Evolutionary conservation across 805 yeast genomes (phyloP).

Genomic region (Hanseniaspora opuntiae): DNA sequence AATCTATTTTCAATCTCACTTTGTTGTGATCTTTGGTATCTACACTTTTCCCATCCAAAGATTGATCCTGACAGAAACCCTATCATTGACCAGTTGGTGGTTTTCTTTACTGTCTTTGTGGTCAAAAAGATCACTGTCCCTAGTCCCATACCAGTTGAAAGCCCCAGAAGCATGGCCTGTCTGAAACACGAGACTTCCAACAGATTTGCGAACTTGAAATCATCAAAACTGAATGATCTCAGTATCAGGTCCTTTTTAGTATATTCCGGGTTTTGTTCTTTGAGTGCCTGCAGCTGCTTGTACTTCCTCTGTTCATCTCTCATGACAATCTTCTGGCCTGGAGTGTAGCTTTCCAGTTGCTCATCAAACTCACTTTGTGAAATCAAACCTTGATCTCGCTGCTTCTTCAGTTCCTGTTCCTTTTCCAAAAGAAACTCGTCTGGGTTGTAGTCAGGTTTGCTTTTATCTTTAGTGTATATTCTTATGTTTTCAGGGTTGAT

Average conservation of each 20-base stretch:
- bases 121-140: slow-evolving; percentile 54
- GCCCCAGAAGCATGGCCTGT: slow-evolving; percentile 65
- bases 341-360: slow-evolving; percentile 19
- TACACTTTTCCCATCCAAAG: slow-evolving; percentile 88
- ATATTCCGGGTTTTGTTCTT: slow-evolving; percentile 16
- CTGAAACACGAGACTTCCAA: slow-evolving; percentile 62
- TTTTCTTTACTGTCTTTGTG: slow-evolving; percentile 46
- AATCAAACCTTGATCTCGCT: not conserved
- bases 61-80: slow-evolving; percentile 69
- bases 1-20: slow-evolving; percentile 58
- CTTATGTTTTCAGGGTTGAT: slow-evolving; percentile 16
- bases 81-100: slow-evolving; percentile 72
- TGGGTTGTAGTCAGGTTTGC: slow-evolving; percentile 4
- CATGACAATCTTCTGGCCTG: slow-evolving; percentile 27
- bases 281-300: slow-evolving; percentile 17
- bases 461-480: slow-evolving; percentile 15
- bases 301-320: slow-evolving; percentile 32
- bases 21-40: slow-evolving; percentile 53
- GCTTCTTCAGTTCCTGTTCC: not conserved
- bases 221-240: slow-evolving; percentile 23
- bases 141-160: slow-evolving; percentile 56
- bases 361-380: slow-evolving; percentile 11
- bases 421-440: slow-evolving; percentile 6
- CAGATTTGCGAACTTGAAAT: slow-evolving; percentile 39
- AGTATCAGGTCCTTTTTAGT: slow-evolving; percentile 20